These are phyloP conservation scores for Trichophyton benhamiae DNA, from an alignment of 2,329 filamentous ascomycete species.

Conservation along the genomic window DNA sequence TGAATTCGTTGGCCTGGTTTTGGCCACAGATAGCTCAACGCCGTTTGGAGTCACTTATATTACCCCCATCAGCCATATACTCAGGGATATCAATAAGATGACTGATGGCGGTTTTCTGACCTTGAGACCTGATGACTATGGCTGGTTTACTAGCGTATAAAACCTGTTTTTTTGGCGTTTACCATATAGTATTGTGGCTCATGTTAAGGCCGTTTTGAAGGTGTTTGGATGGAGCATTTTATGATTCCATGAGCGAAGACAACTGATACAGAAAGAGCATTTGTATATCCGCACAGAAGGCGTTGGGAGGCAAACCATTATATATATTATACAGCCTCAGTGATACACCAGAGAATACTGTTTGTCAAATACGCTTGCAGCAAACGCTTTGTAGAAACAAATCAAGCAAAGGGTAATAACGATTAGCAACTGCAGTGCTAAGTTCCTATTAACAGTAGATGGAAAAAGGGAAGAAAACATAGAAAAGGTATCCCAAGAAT, in stretches of 20 bases:
- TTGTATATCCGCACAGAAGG: too few species aligned
- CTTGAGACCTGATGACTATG: background rate
- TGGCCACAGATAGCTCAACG: background rate
- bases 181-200: background rate
- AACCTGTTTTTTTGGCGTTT: background rate
- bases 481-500: background rate
- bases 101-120: background rate
- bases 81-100: background rate
- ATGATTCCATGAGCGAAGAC: too few species aligned
- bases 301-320: too few species aligned
- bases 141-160: background rate
- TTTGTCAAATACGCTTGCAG: too few species aligned
- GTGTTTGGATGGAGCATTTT: too few species aligned
- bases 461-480: background rate
- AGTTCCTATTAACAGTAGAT: background rate
- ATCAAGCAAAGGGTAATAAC: background rate
- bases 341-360: too few species aligned
- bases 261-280: too few species aligned
- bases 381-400: too few species aligned
- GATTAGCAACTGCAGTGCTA: background rate
- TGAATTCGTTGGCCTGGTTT: background rate
- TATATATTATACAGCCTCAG: too few species aligned
- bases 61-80: background rate
- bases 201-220: background rate
- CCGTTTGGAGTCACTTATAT: background rate